Base-by-base conservation (phyloP, 768 basidiomycete species). In the Clitopilus hobsonii region DNA sequence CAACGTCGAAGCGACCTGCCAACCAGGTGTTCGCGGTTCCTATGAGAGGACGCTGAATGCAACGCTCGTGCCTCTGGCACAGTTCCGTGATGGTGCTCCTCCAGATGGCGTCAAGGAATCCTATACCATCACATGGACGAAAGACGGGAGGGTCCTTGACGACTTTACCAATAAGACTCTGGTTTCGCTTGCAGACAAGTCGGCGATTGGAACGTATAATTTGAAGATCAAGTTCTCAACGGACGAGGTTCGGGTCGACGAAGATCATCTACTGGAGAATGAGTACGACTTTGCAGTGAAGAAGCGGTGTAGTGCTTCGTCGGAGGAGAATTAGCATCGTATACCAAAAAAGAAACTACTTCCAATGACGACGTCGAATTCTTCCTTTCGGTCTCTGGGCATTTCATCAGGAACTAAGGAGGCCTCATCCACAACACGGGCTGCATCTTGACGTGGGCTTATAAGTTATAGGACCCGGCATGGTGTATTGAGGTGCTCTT, bases 41-140 rank as follows among this genome's bases (percentile, higher is more conserved):
- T 63, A 61, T 63, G 58, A 56, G 26, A 75, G 74, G 38, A 66
- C 65, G 1, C 68, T 86, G 30, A 69, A 72, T n/a, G 59, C 85
- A 14, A 62, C 70, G 13, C 79, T 89, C 26, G 72, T 89, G 14
- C 82, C 85, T 11, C 74, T 91, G 14, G 87, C 82, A 0, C 78
- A 86, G 52, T 74, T 86, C 55, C 72, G 74, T 11, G 57, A 68
- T n/a, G 57, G 61, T 4, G 58, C 63, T 1, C 56, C 64, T n/a
- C 57, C 60, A 22, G 60, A 52, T 20, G 57, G 65, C 18, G 65
- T 69, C 45, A 54, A 63, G n/a, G 81, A 84, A 63, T 76, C 74
- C 52, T 88, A 86, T 60, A 69, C 71, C 7, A 78, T 88, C 53
- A 63, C 63, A 18, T 89, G 88, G 88, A 65, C 64, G 26, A 80